These are phyloP conservation scores for Thelephora terrestris DNA, from an alignment of 1,284 basidiomycete species.

Conservation along the genomic window DNA sequence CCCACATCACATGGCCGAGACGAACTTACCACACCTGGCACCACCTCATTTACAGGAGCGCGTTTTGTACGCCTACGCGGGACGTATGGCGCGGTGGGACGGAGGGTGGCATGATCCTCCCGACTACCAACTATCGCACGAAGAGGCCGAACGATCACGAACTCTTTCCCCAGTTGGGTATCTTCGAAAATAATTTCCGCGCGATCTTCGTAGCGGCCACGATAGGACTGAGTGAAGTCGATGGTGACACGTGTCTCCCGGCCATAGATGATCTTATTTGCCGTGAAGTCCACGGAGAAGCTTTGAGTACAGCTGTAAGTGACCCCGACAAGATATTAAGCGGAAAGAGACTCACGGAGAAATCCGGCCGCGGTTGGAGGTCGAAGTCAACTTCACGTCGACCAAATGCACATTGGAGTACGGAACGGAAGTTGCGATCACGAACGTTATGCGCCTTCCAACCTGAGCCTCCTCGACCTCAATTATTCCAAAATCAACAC, in stretches of 20 bases:
- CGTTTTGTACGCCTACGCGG: constrained; percentile 32
- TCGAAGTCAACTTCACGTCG: constrained; percentile 26
- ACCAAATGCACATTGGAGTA: constrained; percentile 21
- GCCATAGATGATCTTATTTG: constrained; percentile 16
- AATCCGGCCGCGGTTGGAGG: constrained; percentile 9
- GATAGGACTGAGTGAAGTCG: constrained; percentile 24
- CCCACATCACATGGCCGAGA: no score
- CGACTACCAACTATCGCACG: constrained; percentile 25
- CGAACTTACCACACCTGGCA: constrained; percentile 30
- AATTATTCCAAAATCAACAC: constrained; percentile 28
- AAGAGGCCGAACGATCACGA: constrained; percentile 25
- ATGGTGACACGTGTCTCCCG: constrained; percentile 23
- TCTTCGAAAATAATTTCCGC: constrained; percentile 28
- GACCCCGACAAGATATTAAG: not conserved
- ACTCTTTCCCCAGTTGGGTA: constrained; percentile 16
- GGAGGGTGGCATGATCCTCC: constrained; percentile 40
- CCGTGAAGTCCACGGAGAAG: constrained; percentile 20
- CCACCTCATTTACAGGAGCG: constrained; percentile 30
- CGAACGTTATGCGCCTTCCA: constrained; percentile 15
- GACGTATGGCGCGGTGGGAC: constrained; percentile 40
- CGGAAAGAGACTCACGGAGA: constrained; percentile 25
- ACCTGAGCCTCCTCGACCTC: constrained; percentile 17
- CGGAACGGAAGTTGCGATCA: constrained; percentile 23
- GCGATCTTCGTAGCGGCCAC: constrained; percentile 37
- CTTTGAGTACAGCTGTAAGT: constrained; percentile 13